Percentiles rank a stretch among this genome's conserved stretches.
Conservation (phyloP, 306 rosid species). For the Cucurbita ficifolia region DNA sequence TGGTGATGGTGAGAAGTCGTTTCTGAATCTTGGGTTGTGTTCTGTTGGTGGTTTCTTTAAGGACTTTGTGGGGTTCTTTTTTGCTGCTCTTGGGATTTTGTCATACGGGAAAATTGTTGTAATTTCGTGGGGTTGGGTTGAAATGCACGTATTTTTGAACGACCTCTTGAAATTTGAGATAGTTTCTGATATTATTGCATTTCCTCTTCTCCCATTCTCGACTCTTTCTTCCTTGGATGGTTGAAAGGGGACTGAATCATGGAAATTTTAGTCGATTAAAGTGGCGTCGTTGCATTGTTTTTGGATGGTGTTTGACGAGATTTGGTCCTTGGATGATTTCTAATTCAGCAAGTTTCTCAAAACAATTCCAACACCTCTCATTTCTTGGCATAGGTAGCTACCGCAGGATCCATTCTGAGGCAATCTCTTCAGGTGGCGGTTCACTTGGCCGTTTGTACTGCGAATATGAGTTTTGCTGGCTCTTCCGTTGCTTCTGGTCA, state of each 20-base stretch:
- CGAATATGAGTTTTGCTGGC: conserved; percentile 62
- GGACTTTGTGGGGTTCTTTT: neutral
- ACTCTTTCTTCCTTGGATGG: neutral
- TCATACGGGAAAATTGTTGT: neutral
- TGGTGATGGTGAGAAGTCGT: neutral
- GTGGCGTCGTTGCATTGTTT: neutral
- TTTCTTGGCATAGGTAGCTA: neutral
- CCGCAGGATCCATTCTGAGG: conserved; percentile 34
- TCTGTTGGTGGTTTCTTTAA: neutral
- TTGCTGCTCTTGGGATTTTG: neutral
- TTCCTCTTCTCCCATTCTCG: neutral
- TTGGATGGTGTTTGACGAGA: neutral
- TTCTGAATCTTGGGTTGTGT: neutral
- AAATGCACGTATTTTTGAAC: neutral
- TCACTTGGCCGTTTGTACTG: conserved; percentile 17
- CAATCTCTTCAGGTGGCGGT: conserved; percentile 14
- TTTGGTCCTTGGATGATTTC: neutral
- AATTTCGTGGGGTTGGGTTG: neutral
- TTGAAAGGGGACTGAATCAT: neutral
- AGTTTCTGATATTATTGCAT: neutral
- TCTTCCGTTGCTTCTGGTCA: conserved; percentile 69
- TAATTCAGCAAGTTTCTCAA: neutral
- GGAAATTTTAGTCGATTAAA: neutral
- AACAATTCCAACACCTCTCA: too few species aligned
- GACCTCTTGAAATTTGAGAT: neutral